Percentiles rank a stretch among this genome's conserved stretches.
Conservation (phyloP, 306 rosid genomes). For the Vigna radiata region DNA sequence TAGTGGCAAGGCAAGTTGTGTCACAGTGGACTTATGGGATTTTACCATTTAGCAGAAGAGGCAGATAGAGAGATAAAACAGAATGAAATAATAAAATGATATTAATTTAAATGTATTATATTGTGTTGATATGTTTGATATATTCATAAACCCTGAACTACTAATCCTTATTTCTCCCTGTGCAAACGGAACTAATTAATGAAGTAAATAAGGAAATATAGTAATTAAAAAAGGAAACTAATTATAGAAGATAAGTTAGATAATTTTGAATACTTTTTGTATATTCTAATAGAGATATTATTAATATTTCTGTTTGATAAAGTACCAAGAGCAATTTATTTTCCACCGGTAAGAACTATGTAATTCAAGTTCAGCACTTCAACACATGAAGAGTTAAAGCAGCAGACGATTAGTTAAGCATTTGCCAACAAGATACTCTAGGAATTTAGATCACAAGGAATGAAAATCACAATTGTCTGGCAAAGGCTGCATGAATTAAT, state of each 20-base stretch:
- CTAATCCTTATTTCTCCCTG: background rate
- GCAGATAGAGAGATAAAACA: no score
- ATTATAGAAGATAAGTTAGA: background rate
- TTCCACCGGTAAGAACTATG: slow-evolving; percentile 2
- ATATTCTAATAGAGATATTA: slow-evolving; percentile 8
- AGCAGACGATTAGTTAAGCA: slow-evolving; percentile 26
- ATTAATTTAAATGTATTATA: background rate
- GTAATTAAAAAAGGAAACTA: background rate
- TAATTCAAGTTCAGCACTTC: slow-evolving; percentile 31
- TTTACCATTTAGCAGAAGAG: no score
- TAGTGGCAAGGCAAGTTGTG: background rate
- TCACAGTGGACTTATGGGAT: background rate
- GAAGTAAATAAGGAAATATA: background rate
- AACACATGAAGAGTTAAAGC: slow-evolving; percentile 14
- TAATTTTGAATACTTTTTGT: background rate
- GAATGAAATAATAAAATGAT: no score
- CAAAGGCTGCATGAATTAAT: background rate
- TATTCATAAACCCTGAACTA: background rate
- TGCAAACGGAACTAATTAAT: background rate
- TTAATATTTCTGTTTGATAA: slow-evolving; percentile 19
- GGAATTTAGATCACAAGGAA: background rate
- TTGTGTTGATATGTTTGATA: background rate
- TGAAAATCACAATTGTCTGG: slow-evolving; percentile 27
- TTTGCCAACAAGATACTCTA: slow-evolving; percentile 14
- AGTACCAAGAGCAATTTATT: slow-evolving; percentile 4